Evolutionary conservation across 148 eudicot species (phyloP).

Genomic region (Chenopodium album): DNA sequence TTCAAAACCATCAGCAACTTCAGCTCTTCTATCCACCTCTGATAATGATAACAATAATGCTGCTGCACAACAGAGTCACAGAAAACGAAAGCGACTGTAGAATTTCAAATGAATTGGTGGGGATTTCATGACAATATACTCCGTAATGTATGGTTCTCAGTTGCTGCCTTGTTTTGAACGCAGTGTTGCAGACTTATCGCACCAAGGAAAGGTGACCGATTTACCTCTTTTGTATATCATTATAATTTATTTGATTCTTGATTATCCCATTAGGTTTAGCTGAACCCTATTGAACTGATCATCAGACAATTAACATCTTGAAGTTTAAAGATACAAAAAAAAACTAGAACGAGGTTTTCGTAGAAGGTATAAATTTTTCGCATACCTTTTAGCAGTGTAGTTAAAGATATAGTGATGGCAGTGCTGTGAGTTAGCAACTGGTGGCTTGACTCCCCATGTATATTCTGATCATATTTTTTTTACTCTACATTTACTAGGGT

Average conservation of each 20-base stretch:
- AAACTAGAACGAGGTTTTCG: background rate
- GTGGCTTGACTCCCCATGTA: background rate
- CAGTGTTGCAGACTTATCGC: background rate
- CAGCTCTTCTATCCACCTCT: slow-evolving; percentile 29
- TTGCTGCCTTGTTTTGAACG: background rate
- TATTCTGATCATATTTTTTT: slow-evolving; percentile 8
- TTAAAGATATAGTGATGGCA: slow-evolving; percentile 1
- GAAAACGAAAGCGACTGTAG: slow-evolving; percentile 58
- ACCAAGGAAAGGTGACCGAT: background rate
- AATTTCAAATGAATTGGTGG: slow-evolving; percentile 20
- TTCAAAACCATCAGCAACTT: slow-evolving; percentile 31
- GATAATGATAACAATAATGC: slow-evolving; percentile 14
- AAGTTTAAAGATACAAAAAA: background rate
- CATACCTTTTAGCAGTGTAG: background rate
- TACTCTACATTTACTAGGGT: background rate
- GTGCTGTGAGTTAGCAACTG: background rate
- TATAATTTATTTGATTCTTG: slow-evolving; percentile 8
- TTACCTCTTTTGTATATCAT: background rate
- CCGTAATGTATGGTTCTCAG: background rate
- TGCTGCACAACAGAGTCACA: slow-evolving; percentile 32
- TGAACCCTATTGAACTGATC: background rate
- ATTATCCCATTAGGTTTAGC: background rate
- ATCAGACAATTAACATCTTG: background rate
- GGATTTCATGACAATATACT: background rate
- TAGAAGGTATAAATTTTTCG: background rate